Evolutionary conservation across 768 basidiomycete species (phyloP), one percentile per base, ranked within the genome.

Genomic region (Suillus subalutaceus): DNA sequence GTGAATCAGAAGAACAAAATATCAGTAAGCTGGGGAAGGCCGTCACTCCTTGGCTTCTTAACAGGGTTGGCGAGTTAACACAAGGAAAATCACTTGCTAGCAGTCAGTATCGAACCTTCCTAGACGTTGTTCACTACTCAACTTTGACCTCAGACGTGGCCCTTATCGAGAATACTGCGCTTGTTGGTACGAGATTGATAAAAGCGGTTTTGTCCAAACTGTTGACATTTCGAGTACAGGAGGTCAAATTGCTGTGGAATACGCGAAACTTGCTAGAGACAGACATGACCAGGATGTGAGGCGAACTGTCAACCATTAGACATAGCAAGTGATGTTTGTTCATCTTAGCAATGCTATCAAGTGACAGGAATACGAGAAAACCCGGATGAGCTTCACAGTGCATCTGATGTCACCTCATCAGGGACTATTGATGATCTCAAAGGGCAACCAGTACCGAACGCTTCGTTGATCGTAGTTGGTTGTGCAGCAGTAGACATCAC

Each of bases 21-120:
- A 80, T 97, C 56, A 90, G 85, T 72, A 87, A 82, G 70, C 81
- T 83, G 20, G 97, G 97, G 3, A 98, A 97, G 71, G 92, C 94
- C 66, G 95, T 86, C 7, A 99, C 97, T 1, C 97, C 97, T 8
- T 99, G 97, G 97, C 81, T 99, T 12, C 81, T 99, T 38, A 82
- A 84, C 53, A 88, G 97, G 38, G 89, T 99, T 2, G 84, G 85
- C 18, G 91, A 97, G 74, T 81, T 99, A 58, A 94, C 92, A 0
- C 73, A 84, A 40, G 94, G 94, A 2, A 82, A 82, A 67, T 94
- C 94, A 6, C 79, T 97, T 62, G 79, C 83, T 46, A 89, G 86
- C 72, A 91, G 90, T 91, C 66, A 77, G 90, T 79, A 4, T 13
- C 23, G 15, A 44, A 1, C 41, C n/a, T 41, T 62, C 53, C 0